Percentiles rank a stretch among this genome's conserved stretches.
Evolutionary conservation across 768 basidiomycete species (phyloP).

Genomic region (Termitomyces sp.): DNA sequence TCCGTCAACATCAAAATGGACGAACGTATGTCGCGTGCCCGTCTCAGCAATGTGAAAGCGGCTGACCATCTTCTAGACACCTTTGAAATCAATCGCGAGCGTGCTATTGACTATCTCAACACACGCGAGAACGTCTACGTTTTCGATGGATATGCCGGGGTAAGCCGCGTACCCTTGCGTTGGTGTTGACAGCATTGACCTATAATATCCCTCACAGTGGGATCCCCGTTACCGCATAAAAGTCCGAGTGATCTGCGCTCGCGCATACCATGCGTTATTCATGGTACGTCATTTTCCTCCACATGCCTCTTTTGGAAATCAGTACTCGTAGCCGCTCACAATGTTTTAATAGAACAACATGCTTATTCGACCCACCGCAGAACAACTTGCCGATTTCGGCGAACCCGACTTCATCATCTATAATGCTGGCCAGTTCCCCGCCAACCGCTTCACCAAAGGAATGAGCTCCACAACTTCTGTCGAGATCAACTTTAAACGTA

Average conservation of each 20-base stretch:
- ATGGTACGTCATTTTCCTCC: conserved; percentile 61
- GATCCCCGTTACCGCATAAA: conserved; percentile 99
- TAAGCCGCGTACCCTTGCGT: conserved; percentile 28
- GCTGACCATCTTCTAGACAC: conserved; percentile 55
- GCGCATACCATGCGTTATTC: conserved; percentile 98
- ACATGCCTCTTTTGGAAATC: conserved; percentile 11
- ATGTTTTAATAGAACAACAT: conserved; percentile 78
- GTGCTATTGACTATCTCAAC: conserved; percentile 98
- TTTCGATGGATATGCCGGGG: conserved; percentile 93
- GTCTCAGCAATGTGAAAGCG: background rate
- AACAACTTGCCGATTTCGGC: conserved; percentile 91
- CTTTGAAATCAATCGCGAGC: conserved; percentile 98
- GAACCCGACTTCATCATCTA: conserved; percentile 99
- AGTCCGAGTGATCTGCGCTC: conserved; percentile 97
- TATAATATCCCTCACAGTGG: conserved; percentile 57
- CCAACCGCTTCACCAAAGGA: conserved; percentile 99
- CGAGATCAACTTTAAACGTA: conserved; percentile 99
- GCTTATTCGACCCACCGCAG: conserved; percentile 96
- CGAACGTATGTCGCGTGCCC: conserved; percentile 61
- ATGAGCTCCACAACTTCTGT: conserved; percentile 99
- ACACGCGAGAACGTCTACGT: conserved; percentile 98
- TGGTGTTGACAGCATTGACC: conserved; percentile 8
- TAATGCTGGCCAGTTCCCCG: conserved; percentile 99
- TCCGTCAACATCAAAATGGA: conserved; percentile 99
- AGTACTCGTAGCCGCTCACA: conserved; percentile 9